Base-by-base conservation (phyloP, 257 asterid genomes). In the Solanum ossicruentum region DNA sequence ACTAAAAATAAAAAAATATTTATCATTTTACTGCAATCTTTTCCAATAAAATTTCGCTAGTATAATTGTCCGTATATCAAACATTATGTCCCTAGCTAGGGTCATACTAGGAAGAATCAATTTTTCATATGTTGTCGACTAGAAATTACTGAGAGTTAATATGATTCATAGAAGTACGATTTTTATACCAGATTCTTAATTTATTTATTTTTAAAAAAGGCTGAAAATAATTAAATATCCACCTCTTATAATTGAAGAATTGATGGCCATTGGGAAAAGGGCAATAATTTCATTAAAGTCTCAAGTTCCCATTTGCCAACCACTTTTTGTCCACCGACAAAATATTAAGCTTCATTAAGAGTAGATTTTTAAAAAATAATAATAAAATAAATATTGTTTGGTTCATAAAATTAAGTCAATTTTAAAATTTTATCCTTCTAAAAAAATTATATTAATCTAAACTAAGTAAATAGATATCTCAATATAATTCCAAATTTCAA, bases 41-140 rank as follows among this genome's bases (percentile, higher is more conserved):
- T 20, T 58, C 1, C 0, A 1, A 20, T 58, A 36, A 36, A 0
- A 6, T 36, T 3, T 36, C 20, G 12, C 1, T 1, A 9, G 0
- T 1, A 58, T 20, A 4, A 6, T 20, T 58, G 15, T 58, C 32
- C 58, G 4, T 32, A 21, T 7, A 73, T 73, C 58, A 73, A 45
- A 3, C 58, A 21, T 73, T 11, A 73, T 73, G 39, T 45, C 41
- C 1, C 7, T 1, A 12, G 56, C 7, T 1, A 12, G 80, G 55
- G 26, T 2, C 60, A 49, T 47, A 13, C 57, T n/a, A 47, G 60
- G 21, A 75, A 75, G 36, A 21, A 73, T 73, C 23, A 49, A 77
- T 49, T 12, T 20, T 23, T 0, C 51, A 49, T 23, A 75, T 4
- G 43, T 8, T 75, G 10, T 51, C 10, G 45, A 15, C 63, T 23